Percentiles rank a stretch among this genome's conserved stretches.
Conservation (phyloP, 176 grass and related monocot species). For the Melocanna baccifera region DNA sequence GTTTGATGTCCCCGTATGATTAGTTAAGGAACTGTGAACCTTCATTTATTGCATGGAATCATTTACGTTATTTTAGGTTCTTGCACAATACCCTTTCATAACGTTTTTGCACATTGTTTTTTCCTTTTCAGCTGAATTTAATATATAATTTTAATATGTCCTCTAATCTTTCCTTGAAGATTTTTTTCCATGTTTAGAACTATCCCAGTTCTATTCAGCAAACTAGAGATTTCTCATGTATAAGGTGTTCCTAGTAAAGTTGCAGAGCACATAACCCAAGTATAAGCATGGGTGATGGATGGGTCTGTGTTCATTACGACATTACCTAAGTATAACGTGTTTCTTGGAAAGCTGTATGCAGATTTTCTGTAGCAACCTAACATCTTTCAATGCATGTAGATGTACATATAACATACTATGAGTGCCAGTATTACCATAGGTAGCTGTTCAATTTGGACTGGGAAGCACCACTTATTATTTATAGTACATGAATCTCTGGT, state of each 20-base stretch:
- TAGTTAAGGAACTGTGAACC: not conserved
- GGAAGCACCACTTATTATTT: not conserved
- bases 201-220: not conserved
- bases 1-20: not conserved
- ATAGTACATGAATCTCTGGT: slow-evolving; percentile 4
- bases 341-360: not conserved
- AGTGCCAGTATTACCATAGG: not conserved
- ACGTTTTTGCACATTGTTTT: not conserved
- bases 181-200: not conserved
- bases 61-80: not conserved
- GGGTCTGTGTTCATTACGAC: not conserved
- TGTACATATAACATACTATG: not conserved
- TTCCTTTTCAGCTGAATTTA: not conserved
- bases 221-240: not conserved
- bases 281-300: not conserved
- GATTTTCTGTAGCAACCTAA: not conserved
- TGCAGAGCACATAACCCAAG: not conserved
- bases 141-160: not conserved
- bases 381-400: not conserved
- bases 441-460: slow-evolving; percentile 7
- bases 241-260: not conserved
- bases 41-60: not conserved
- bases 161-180: not conserved
- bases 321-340: not conserved
- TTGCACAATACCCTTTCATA: not conserved